Evolutionary conservation across 495 filamentous ascomycete species (phyloP), one percentile per base, ranked within the genome.

Genomic region (Lophium mytilinum): DNA sequence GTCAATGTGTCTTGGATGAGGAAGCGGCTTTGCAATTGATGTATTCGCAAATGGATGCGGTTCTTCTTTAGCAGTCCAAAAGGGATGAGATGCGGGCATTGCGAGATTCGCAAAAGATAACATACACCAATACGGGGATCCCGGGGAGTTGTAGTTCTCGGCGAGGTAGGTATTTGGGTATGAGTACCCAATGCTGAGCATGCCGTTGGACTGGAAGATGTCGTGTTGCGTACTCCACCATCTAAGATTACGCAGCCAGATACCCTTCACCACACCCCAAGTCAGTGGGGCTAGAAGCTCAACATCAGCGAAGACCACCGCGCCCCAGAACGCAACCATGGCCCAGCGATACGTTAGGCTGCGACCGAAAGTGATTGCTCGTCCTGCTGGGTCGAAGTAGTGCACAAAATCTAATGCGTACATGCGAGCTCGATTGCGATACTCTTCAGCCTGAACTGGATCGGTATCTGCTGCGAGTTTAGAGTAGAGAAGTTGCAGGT

Each of bases 141-240:
- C 85, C 0, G 87, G 85, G 9, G 82, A 86, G 72, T 90, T 91
- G 72, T 90, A 91, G 67, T 89, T 89, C 73, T 91, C 85, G 3
- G 83, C 81, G 61, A 87, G 73, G 65, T 86, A 89, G 79, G 85
- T 87, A 66, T 89, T 90, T 7, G 84, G 82, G 62, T 89, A 91
- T 0, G 79, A 82, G 64, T 88, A 91, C 54, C 87, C 87, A 41
- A 91, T 83, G 12, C 81, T 88, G 46, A 89, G 71, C 15, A 85
- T 88, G 15, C 86, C 87, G 50, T 84, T 83, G 4, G 80, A 73
- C 50, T 80, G 82, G 77, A 87, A 89, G 37, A 90, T 89, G 62
- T 86, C 77, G 15, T 75, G 69, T 61, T 88, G 83, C 9, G 78
- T 83, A 64, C 84, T 80, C 87, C 87, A 91, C 84, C 85, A 90